A percentile compares a stretch with the other conserved stretches of the same genome.
These are phyloP conservation scores for Cladosporium halotolerans DNA, from an alignment of 2,329 filamentous ascomycete species.

Conservation along the genomic window DNA sequence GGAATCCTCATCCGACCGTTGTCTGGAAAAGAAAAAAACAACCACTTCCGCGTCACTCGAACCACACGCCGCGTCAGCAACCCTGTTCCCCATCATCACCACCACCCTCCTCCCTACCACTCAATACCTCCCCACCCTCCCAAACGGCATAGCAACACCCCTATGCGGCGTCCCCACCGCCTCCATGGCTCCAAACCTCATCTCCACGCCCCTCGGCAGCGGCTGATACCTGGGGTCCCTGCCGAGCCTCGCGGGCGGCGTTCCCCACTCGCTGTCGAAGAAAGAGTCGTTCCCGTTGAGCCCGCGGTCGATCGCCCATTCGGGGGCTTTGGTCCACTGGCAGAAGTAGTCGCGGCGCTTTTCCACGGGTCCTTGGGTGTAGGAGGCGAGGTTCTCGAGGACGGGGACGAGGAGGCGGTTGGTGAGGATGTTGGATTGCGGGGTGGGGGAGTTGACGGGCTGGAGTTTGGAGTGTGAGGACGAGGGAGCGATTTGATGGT, in stretches of 20 bases:
- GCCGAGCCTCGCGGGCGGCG: conserved; percentile 32
- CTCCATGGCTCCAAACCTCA: conserved; percentile 13
- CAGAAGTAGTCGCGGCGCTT: conserved; percentile 35
- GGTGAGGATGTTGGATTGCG: not conserved
- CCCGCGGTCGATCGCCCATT: conserved; percentile 35
- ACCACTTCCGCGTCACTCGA: too few species aligned
- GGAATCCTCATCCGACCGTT: too few species aligned
- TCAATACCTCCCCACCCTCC: conserved; percentile 9
- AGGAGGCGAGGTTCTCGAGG: conserved; percentile 38
- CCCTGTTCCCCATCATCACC: not conserved
- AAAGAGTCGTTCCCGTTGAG: conserved; percentile 35
- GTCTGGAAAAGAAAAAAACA: too few species aligned
- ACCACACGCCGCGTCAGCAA: not conserved
- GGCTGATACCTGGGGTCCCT: conserved; percentile 31
- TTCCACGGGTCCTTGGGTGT: conserved; percentile 31
- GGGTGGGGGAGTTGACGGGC: conserved; percentile 11
- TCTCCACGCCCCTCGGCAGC: conserved; percentile 17
- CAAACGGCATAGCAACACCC: conserved; percentile 10
- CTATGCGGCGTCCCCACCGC: not conserved
- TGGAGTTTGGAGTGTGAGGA: not conserved
- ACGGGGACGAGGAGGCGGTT: conserved; percentile 34
- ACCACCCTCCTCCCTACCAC: not conserved
- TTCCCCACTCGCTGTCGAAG: conserved; percentile 34
- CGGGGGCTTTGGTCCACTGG: conserved; percentile 33
- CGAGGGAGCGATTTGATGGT: not conserved